Conservation (phyloP, 2,329 filamentous ascomycete species). For the Coniochaeta sp. region DNA sequence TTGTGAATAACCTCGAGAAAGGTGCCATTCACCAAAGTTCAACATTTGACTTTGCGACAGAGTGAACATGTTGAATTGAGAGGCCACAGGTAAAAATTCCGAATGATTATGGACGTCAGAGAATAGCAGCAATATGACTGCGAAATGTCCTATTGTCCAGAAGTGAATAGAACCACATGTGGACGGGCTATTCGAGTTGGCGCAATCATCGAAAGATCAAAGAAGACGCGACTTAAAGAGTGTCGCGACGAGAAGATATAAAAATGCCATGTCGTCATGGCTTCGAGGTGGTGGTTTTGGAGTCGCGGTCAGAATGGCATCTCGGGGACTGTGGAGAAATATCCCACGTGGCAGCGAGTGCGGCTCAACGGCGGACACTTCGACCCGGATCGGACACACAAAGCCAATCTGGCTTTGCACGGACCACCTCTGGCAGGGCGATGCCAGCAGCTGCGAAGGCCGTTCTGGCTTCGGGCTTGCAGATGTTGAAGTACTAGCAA, state of each 20-base stretch:
- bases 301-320: not conserved
- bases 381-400: not conserved
- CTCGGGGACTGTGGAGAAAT: slow-evolving; percentile 6
- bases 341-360: slow-evolving; percentile 7
- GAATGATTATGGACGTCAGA: not conserved
- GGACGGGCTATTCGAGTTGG: not conserved
- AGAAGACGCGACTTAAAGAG: slow-evolving; percentile 3
- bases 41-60: not conserved
- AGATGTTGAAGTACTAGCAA: not conserved
- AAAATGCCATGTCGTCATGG: slow-evolving; percentile 7
- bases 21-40: not conserved
- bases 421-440: not conserved
- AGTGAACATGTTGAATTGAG: not conserved
- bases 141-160: not conserved
- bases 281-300: not conserved
- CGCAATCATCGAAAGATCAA: not conserved
- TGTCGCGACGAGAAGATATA: not conserved
- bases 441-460: not conserved
- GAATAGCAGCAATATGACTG: not conserved
- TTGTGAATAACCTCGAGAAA: slow-evolving; percentile 8
- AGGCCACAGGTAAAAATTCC: not conserved
- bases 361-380: slow-evolving; percentile 7
- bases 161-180: not conserved
- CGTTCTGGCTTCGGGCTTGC: not conserved
- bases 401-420: not conserved